phyloP scores from a whole-genome alignment of 2,329 filamentous ascomycete genomes.

The Pseudogymnoascus sp. region DNA sequence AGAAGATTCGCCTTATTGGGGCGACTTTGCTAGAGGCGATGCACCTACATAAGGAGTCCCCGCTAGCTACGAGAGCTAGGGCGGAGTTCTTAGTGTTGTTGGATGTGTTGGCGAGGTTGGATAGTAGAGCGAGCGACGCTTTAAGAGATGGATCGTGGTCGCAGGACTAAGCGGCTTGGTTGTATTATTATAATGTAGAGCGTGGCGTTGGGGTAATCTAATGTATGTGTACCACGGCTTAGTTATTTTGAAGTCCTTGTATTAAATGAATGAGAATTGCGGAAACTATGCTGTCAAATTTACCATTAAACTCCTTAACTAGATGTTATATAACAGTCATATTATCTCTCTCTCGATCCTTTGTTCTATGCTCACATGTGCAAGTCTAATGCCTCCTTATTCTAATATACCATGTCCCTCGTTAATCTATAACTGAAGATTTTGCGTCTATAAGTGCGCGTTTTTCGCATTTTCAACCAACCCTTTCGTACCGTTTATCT shows the following conservation, averaged over 20 bases:
- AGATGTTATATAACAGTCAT: neutral
- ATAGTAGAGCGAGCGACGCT: conserved; percentile 36
- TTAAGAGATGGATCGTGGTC: conserved; percentile 26
- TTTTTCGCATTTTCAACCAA: neutral
- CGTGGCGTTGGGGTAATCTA: neutral
- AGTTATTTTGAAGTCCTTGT: neutral
- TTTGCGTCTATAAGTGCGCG: neutral
- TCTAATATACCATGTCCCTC: neutral
- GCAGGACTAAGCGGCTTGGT: neutral
- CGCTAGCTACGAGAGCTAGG: conserved; percentile 31
- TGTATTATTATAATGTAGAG: neutral
- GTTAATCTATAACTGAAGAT: neutral
- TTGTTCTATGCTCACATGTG: neutral
- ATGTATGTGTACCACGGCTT: neutral
- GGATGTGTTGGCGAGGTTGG: conserved; percentile 33
- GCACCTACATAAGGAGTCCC: conserved; percentile 31
- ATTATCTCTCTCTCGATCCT: neutral
- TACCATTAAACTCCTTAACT: neutral
- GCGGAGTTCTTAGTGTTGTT: conserved; percentile 33
- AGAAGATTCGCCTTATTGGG: conserved; percentile 33
- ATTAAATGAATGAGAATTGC: neutral
- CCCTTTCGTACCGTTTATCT: neutral
- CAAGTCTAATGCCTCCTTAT: neutral
- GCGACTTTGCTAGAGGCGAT: conserved; percentile 32
- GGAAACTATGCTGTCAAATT: neutral